Evolutionary conservation across 352 stramenopile species (phyloP).

Genomic region (Discostella stelligera): DNA sequence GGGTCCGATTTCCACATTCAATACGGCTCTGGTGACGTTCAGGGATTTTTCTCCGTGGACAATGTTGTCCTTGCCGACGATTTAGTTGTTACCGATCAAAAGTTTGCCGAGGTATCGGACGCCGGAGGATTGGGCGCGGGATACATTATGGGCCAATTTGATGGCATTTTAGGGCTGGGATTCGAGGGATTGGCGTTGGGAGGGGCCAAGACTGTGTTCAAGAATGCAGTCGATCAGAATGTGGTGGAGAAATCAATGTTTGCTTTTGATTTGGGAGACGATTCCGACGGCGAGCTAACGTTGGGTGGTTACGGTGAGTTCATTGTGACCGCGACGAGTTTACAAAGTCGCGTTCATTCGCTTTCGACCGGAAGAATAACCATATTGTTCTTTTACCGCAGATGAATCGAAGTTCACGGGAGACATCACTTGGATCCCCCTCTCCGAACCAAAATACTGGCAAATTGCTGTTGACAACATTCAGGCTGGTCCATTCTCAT

Average conservation of each 20-base stretch:
- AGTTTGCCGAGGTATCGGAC: constrained; percentile 95
- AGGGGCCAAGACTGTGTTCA: constrained; percentile 90
- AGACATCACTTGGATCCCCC: constrained; percentile 89
- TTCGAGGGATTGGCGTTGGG: constrained; percentile 93
- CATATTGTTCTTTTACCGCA: not conserved
- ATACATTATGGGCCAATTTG: constrained; percentile 95
- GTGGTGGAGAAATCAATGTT: constrained; percentile 90
- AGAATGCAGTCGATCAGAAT: constrained; percentile 89
- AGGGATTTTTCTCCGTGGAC: constrained; percentile 85
- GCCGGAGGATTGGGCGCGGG: constrained; percentile 92
- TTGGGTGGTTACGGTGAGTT: constrained; percentile 84
- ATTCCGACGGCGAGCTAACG: constrained; percentile 84
- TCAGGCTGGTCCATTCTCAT: constrained; percentile 57
- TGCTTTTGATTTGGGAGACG: constrained; percentile 94
- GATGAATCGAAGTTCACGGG: constrained; percentile 91
- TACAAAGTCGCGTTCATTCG: not conserved
- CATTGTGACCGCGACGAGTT: not conserved
- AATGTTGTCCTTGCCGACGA: constrained; percentile 80
- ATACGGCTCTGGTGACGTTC: constrained; percentile 92
- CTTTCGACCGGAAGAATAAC: not conserved
- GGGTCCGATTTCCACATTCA: constrained; percentile 92
- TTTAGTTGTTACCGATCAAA: constrained; percentile 87
- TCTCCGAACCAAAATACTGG: constrained; percentile 87
- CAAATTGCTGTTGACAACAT: constrained; percentile 82
- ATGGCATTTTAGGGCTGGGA: constrained; percentile 95